A percentile compares a stretch with the other conserved stretches of the same genome.
Evolutionary conservation across 2,329 filamentous ascomycete species (phyloP).

Genomic region (Colletotrichum viniferum): DNA sequence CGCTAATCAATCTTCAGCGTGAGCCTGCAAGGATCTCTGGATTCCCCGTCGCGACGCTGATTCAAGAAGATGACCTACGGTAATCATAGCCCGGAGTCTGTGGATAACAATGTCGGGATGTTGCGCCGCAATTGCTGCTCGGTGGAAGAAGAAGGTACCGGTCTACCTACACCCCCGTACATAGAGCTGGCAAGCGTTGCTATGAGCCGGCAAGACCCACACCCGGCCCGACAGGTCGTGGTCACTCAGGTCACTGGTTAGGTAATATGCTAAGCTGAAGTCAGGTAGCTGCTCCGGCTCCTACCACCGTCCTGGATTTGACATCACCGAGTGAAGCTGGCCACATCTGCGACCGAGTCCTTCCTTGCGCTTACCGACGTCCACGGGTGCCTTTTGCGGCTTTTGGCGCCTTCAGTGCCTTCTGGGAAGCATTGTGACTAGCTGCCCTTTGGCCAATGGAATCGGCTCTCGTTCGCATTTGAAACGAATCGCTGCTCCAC

Average conservation of each 20-base stretch:
- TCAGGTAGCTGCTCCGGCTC: not conserved
- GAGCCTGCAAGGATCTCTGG: not conserved
- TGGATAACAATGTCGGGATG: not conserved
- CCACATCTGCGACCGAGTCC: not conserved
- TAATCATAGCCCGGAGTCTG: not conserved
- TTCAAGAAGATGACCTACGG: not conserved
- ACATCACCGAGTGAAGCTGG: not conserved
- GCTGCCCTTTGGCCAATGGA: not conserved
- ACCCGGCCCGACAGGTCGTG: not conserved
- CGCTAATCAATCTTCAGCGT: not conserved
- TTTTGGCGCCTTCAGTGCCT: not conserved
- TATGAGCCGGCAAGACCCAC: not conserved
- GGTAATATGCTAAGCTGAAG: not conserved
- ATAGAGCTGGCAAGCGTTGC: not conserved
- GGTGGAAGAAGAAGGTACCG: not conserved
- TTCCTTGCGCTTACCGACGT: not conserved
- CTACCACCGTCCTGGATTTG: not conserved
- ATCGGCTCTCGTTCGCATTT: not conserved
- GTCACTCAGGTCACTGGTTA: not conserved
- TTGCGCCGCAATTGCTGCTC: not conserved
- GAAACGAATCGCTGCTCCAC: not conserved
- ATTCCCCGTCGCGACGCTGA: not conserved
- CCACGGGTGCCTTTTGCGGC: not conserved
- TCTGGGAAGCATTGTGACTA: not conserved
- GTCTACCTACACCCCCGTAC: not conserved